Base-by-base conservation (phyloP, 1,284 basidiomycete species). In the Ganoderma leucocontextum region DNA sequence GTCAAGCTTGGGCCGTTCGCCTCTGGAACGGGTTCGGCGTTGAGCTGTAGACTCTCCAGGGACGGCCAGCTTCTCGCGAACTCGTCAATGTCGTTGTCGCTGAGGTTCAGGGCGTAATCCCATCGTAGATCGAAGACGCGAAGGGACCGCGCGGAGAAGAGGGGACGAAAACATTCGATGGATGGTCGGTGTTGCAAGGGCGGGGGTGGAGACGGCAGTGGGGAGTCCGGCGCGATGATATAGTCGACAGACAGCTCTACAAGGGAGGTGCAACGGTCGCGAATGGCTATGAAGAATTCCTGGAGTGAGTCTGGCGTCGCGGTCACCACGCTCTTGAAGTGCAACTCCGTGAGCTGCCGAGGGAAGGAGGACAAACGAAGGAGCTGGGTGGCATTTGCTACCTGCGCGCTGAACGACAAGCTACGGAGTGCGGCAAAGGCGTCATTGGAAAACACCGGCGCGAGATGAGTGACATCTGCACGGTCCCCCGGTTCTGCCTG, bases 381-480 rank as follows among this genome's bases (percentile, higher is more conserved):
- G 49, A 77, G 72, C 6, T 66, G 66, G 2, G 67, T 68, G 4
- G 75, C 77, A 49, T 76, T 65, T 0, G 86, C 85, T 29, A 89
- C 76, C 29, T 77, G 72, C 3, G 82, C 81, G 29, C 83, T 82
- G 59, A 88, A 75, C 6, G 82, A 84, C 52, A 90, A 79, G 63
- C 86, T 84, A 70, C 78, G 83, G 13, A 91, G 78, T 6, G 80
- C 76, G 0, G 85, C 84, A 73, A 91, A 92, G 0, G 85, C 82
- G 25, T 83, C 85, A 64, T 84, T 79, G 22, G 73, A 57, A 19
- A 89, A 76, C 9, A 71, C 74, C 7, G 87, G 88, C 7, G 62
- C 25, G 70, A 88, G 86, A 13, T 75, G 70, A 2, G 74, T 66
- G 0, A 86, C 80, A 64, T 90, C 88, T 6, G 59, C 65, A 4